Base-by-base conservation (phyloP, 495 filamentous ascomycete species). In the Friedmanniomyces simplex region DNA sequence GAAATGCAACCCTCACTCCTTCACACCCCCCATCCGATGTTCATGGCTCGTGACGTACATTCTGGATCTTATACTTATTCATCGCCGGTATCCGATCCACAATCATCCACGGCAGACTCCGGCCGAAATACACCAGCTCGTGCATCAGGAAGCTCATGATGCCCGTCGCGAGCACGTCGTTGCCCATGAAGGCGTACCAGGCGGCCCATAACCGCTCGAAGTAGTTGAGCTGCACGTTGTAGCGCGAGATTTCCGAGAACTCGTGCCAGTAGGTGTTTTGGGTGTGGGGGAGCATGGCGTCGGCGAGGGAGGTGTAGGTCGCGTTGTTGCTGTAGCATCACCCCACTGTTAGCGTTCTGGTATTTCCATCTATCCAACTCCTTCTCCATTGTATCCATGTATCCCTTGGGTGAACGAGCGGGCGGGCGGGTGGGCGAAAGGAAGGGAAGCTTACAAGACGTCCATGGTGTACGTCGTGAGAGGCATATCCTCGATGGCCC, bases 131-230 rank as follows among this genome's bases (percentile, higher is more conserved):
- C 57, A 97, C 81, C 21, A 83, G 22, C 71, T 97, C 91, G 72
- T 97, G 91, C 85, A 96, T 91, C 55, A 85, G 69, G 71, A 97
- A 97, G 49, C 88, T 95, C 87, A 96, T 86, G 74, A 97, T 91
- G 37, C 91, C 91, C 14, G 91, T 97, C 50, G 91, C 91, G 36
- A 97, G 83, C 47, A 86, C 83, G 77, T 97, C 91, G 66, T 97
- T 96, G 66, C 91, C 87, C 89, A 97, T 95, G 81, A 85, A 97
- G n/a, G 90, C 82, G 70, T 97, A 97, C 91, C 91, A 88, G 68
- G 91, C 88, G 24, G 88, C 86, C 91, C 91, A 97, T 51, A 94
- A 72, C 50, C 82, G 78, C 75, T 97, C 91, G 63, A 82, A 75
- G 50, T 87, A 72, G 71, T 93, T 96, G 49, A 97, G 78, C 47